Conservation (phyloP, 441 rosid species). For the Eruca vesicaria region DNA sequence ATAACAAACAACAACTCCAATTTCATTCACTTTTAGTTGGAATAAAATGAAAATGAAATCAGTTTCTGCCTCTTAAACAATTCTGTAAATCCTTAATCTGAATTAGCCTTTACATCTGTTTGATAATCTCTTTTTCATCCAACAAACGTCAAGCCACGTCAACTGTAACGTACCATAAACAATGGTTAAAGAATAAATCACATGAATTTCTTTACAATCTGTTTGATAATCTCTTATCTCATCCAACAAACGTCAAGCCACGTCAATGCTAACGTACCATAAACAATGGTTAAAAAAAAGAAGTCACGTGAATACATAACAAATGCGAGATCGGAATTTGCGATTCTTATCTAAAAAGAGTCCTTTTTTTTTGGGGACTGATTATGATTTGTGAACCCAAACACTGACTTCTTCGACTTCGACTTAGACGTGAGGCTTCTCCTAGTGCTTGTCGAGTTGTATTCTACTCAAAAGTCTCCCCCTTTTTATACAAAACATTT, state of each 20-base stretch:
- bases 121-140: not conserved
- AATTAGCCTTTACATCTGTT: not conserved
- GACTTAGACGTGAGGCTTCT: constrained; percentile 10
- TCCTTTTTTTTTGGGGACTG: not conserved
- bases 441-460: constrained; percentile 18
- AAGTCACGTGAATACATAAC: constrained; percentile 9
- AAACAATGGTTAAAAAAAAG: not conserved
- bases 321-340: constrained; percentile 17
- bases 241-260: not conserved
- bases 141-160: constrained; percentile 1
- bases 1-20: not conserved
- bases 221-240: not conserved
- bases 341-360: constrained; percentile 15
- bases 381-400: constrained; percentile 22
- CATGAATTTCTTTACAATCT: too few relatives aligned
- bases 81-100: not conserved
- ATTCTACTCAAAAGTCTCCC: constrained; percentile 7
- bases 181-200: not conserved
- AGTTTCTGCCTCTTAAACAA: not conserved
- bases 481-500: not conserved
- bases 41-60: not conserved
- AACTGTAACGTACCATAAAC: not conserved
- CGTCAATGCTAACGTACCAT: not conserved
- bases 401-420: constrained; percentile 14
- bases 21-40: not conserved